phyloP scores from a whole-genome alignment of 2,329 filamentous ascomycete species.

The Aureobasidium sp. region DNA sequence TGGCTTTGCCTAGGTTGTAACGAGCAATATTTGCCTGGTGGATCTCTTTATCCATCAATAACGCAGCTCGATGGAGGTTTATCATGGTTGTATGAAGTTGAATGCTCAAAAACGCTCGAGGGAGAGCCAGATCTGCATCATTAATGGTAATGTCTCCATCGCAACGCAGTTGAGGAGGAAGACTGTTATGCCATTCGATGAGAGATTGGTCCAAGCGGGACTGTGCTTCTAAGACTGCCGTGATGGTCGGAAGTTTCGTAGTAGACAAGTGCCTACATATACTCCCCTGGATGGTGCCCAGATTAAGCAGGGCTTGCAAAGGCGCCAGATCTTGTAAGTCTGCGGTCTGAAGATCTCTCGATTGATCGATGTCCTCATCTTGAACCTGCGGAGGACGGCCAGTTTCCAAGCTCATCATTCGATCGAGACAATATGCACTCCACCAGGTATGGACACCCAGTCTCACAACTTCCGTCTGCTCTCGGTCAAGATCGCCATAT shows the following conservation, averaged over 20 bases:
- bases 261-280: neutral
- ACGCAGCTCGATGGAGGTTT: slow-evolving; percentile 8
- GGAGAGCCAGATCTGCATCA: neutral
- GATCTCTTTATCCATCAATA: slow-evolving; percentile 6
- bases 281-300: neutral
- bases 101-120: slow-evolving; percentile 1
- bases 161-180: neutral
- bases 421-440: neutral
- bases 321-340: neutral
- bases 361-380: slow-evolving; percentile 4
- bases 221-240: neutral
- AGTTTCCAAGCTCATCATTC: neutral
- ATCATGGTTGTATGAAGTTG: slow-evolving; percentile 5
- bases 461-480: neutral
- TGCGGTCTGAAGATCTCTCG: neutral
- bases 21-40: slow-evolving; percentile 3
- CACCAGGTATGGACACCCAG: neutral
- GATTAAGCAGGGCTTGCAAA: neutral
- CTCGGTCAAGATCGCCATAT: neutral
- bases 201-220: neutral
- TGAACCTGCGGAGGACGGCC: neutral
- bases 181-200: neutral
- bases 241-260: neutral
- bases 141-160: slow-evolving; percentile 15
- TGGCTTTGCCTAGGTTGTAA: neutral